A percentile compares a stretch with the other conserved stretches of the same genome.
phyloP scores from a whole-genome alignment of 371 early-diverging fungal genomes.

The Syncephalastrum contaminatum region DNA sequence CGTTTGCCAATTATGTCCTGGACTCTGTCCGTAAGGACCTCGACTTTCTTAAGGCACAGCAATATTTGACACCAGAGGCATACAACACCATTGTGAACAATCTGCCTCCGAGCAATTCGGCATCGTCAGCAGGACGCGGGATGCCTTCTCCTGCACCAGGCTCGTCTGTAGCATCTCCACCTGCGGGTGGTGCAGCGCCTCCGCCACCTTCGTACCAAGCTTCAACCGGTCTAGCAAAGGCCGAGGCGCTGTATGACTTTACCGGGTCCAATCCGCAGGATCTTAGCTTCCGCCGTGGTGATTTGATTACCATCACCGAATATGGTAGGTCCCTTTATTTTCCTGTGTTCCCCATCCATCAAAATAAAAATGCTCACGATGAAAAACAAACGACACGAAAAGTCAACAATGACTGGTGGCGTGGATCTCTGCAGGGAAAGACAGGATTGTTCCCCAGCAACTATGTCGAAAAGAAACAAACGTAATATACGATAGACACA shows the following conservation, averaged over 20 bases:
- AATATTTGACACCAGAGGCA: constrained; percentile 20
- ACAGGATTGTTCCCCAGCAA: constrained; percentile 36
- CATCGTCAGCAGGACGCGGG: constrained; percentile 1
- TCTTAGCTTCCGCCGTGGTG: constrained; percentile 18
- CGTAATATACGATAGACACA: background rate
- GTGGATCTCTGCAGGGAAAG: constrained; percentile 24
- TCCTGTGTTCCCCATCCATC: too few relatives aligned
- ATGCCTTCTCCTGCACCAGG: constrained; percentile 12
- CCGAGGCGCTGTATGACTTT: constrained; percentile 31
- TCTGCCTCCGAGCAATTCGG: constrained; percentile 12
- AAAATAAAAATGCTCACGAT: background rate
- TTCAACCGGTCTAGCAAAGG: constrained; percentile 11
- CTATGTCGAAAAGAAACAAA: constrained; percentile 22
- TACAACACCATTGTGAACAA: constrained; percentile 24
- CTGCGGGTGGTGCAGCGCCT: constrained; percentile 5
- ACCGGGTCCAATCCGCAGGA: constrained; percentile 25
- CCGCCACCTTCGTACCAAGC: constrained; percentile 15
- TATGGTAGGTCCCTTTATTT: constrained; percentile 13
- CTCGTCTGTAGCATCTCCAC: background rate
- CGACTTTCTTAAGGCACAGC: constrained; percentile 22
- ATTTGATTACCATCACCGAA: constrained; percentile 20
- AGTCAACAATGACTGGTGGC: constrained; percentile 44
- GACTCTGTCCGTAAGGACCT: constrained; percentile 28
- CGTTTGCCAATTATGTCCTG: constrained; percentile 25
- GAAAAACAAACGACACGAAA: background rate